Conservation (phyloP, 208 protist species). For the Trypanosoma lewisi region DNA sequence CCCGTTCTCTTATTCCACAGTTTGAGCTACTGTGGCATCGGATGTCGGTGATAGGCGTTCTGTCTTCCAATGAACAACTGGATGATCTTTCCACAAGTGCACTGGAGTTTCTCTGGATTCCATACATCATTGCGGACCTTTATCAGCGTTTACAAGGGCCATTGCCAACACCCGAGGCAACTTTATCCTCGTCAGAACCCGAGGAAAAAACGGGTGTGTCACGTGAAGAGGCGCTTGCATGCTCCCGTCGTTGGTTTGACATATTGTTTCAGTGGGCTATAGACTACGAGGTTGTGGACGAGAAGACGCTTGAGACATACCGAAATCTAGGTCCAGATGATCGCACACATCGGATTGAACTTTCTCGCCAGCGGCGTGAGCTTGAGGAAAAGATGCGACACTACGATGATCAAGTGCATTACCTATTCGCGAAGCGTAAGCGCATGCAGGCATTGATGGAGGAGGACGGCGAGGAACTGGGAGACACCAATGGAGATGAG, state of each 20-base stretch:
- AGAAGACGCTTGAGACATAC: constrained; percentile 71
- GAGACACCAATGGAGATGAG: constrained; percentile 72
- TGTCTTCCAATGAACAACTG: constrained; percentile 79
- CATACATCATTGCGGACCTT: constrained; percentile 80
- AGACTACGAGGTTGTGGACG: constrained; percentile 57
- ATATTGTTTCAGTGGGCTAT: constrained; percentile 80
- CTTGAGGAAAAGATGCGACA: constrained; percentile 42
- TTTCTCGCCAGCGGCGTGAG: constrained; percentile 49
- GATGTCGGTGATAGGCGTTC: constrained; percentile 48
- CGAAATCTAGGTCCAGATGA: constrained; percentile 52
- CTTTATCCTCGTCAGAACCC: not conserved
- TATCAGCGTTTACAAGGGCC: constrained; percentile 72
- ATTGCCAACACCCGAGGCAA: constrained; percentile 16
- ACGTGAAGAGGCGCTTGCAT: constrained; percentile 62
- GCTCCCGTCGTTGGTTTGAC: constrained; percentile 67
- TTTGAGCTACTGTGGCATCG: constrained; percentile 73
- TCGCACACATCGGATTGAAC: constrained; percentile 78
- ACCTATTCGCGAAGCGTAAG: constrained; percentile 59
- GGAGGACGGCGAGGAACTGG: constrained; percentile 50
- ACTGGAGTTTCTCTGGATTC: constrained; percentile 81
- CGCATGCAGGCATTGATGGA: constrained; percentile 75
- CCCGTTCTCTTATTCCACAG: constrained; percentile 48
- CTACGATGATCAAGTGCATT: constrained; percentile 58
- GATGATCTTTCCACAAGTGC: constrained; percentile 83
- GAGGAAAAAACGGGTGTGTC: constrained; percentile 24